Conservation (phyloP, 148 eudicot genomes). For the Cornus florida region DNA sequence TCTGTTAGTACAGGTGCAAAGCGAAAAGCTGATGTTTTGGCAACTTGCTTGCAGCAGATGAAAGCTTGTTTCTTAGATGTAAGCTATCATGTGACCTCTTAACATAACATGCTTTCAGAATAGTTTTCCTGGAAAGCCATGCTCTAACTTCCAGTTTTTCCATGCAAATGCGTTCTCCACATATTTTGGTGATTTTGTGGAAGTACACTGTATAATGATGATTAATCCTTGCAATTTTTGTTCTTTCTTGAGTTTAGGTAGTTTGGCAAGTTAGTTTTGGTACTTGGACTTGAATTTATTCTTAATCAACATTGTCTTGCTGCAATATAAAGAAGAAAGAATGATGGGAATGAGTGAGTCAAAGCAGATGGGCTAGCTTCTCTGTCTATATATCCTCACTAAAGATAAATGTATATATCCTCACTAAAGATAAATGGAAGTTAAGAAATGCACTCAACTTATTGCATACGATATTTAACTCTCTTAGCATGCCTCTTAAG, state of each 20-base stretch:
- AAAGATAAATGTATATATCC: no score
- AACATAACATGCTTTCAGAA: background rate
- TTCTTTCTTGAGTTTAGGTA: background rate
- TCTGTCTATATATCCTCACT: background rate
- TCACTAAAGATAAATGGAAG: background rate
- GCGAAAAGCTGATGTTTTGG: conserved; percentile 71
- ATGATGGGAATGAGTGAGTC: background rate
- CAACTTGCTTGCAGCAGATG: conserved; percentile 78
- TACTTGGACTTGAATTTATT: background rate
- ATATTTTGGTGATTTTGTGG: background rate
- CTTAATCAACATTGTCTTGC: background rate
- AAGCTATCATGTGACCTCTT: conserved; percentile 25
- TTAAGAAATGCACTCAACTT: background rate
- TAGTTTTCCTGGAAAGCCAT: background rate
- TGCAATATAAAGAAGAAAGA: background rate
- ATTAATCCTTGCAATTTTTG: background rate
- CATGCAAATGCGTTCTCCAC: background rate
- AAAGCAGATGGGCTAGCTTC: background rate
- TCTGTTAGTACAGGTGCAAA: conserved; percentile 79
- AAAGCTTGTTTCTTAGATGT: conserved; percentile 88
- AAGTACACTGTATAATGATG: background rate
- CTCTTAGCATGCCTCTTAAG: background rate
- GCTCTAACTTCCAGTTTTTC: background rate
- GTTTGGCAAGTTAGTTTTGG: background rate
- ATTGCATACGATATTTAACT: background rate